phyloP scores from a whole-genome alignment of 768 basidiomycete species.

The Mycena galopus region DNA sequence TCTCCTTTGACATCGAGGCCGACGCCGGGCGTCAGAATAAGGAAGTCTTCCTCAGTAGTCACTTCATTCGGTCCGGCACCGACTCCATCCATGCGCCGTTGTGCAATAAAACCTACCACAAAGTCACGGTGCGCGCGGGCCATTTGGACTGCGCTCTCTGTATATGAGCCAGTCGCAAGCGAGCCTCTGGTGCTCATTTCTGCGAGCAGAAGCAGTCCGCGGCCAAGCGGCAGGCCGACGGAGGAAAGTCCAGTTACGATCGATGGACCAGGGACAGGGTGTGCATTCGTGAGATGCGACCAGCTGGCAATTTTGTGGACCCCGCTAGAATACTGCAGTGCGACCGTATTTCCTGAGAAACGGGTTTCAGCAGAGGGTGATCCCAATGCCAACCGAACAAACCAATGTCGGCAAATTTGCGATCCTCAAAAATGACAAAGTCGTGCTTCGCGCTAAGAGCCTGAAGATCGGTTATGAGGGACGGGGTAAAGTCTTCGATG shows the following conservation, averaged over 20 bases:
- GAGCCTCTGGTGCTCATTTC: constrained; percentile 96
- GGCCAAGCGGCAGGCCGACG: constrained; percentile 85
- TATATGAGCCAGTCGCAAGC: constrained; percentile 88
- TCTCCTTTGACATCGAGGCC: constrained; percentile 86
- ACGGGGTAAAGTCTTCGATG: constrained; percentile 88
- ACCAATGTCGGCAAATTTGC: constrained; percentile 99
- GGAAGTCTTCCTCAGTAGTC: constrained; percentile 77
- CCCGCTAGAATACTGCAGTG: constrained; percentile 93
- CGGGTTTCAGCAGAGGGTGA: constrained; percentile 22
- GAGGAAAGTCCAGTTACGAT: constrained; percentile 91
- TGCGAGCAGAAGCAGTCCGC: constrained; percentile 91
- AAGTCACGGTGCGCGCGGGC: constrained; percentile 86
- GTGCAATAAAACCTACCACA: constrained; percentile 97
- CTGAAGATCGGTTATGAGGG: constrained; percentile 76
- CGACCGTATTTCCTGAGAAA: constrained; percentile 92
- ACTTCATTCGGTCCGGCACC: constrained; percentile 53
- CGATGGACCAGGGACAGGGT: constrained; percentile 95
- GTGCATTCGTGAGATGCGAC: constrained; percentile 98
- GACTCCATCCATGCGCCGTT: constrained; percentile 82
- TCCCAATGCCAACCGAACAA: constrained; percentile 37
- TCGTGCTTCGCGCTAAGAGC: constrained; percentile 84
- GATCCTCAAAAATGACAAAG: constrained; percentile 97
- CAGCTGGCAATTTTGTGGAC: constrained; percentile 94
- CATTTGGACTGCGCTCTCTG: constrained; percentile 87
- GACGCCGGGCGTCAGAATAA: constrained; percentile 94